Percentiles rank a stretch among this genome's conserved stretches.
Evolutionary conservation across 805 yeast species (phyloP).

Genomic region (Pichia membranifaciens): DNA sequence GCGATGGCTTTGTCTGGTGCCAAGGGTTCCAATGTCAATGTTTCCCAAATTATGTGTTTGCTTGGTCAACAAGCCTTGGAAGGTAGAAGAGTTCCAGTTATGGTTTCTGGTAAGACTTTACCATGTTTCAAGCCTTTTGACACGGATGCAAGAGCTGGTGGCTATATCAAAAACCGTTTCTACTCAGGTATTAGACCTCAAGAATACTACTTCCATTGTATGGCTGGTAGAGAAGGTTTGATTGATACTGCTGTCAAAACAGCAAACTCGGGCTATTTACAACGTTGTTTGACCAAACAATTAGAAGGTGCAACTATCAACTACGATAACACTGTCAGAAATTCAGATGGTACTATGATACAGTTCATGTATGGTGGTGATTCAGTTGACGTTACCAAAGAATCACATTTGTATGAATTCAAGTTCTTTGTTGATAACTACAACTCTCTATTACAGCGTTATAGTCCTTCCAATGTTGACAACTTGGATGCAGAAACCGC

Average conservation of each 20-base stretch:
- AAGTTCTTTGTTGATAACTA: conserved; percentile 89
- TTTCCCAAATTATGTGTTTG: conserved; percentile 98
- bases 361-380: conserved; percentile 99
- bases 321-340: conserved; percentile 93
- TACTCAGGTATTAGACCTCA: conserved; percentile 97
- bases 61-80: conserved; percentile 98
- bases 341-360: conserved; percentile 86
- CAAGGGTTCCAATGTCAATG: conserved; percentile 96
- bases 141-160: conserved; percentile 98
- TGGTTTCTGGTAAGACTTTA: conserved; percentile 96
- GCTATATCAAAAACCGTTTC: conserved; percentile 93
- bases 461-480: conserved; percentile 73
- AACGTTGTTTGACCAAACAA: conserved; percentile 96
- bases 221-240: conserved; percentile 99
- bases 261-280: conserved; percentile 95
- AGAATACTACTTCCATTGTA: conserved; percentile 98
- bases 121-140: conserved; percentile 97
- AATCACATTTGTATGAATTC: conserved; percentile 90
- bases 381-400: conserved; percentile 88
- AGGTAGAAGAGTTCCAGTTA: conserved; percentile 98
- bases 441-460: conserved; percentile 77
- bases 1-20: conserved; percentile 99
- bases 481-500: conserved; percentile 85
- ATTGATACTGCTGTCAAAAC: conserved; percentile 99
- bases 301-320: conserved; percentile 93